A percentile compares a stretch with the other conserved stretches of the same genome.
Conservation (phyloP, 495 filamentous ascomycete genomes). For the Tuber aestivum region DNA sequence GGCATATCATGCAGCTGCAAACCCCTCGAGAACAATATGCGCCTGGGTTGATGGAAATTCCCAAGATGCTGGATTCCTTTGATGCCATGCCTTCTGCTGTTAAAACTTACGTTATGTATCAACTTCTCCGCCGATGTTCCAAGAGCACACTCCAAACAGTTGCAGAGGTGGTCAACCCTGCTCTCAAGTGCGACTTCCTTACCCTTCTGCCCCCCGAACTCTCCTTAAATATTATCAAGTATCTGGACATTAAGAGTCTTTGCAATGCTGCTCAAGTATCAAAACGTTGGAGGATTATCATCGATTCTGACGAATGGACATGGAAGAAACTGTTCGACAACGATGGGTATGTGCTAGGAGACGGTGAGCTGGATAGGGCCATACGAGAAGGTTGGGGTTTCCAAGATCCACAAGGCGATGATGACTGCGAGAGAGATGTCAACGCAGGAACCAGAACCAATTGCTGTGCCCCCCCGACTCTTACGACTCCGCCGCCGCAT, state of each 20-base stretch:
- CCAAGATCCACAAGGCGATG: conserved; percentile 72
- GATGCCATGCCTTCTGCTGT: conserved; percentile 81
- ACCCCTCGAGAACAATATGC: conserved; percentile 33
- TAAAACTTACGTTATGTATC: conserved; percentile 93
- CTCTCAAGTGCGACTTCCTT: conserved; percentile 92
- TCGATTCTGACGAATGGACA: conserved; percentile 85
- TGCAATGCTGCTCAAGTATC: conserved; percentile 91
- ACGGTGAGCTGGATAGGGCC: conserved; percentile 78
- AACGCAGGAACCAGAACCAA: conserved; percentile 43
- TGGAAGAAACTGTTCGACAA: conserved; percentile 91
- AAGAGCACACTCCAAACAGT: conserved; percentile 88
- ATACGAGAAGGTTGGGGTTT: conserved; percentile 98
- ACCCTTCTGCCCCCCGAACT: conserved; percentile 77
- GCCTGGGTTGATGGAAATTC: conserved; percentile 61
- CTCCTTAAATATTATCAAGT: conserved; percentile 77
- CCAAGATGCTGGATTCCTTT: conserved; percentile 78
- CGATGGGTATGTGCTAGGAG: conserved; percentile 71
- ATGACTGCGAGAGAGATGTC: conserved; percentile 76
- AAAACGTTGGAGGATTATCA: conserved; percentile 81
- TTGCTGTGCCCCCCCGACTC: conserved; percentile 2
- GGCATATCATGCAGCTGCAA: conserved; percentile 29
- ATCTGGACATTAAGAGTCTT: conserved; percentile 78
- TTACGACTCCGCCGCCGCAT: conserved; percentile 32
- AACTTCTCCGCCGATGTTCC: conserved; percentile 79
- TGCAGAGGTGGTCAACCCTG: conserved; percentile 87